phyloP scores from a whole-genome alignment of 768 basidiomycete species.

The Lentinula sp. region DNA sequence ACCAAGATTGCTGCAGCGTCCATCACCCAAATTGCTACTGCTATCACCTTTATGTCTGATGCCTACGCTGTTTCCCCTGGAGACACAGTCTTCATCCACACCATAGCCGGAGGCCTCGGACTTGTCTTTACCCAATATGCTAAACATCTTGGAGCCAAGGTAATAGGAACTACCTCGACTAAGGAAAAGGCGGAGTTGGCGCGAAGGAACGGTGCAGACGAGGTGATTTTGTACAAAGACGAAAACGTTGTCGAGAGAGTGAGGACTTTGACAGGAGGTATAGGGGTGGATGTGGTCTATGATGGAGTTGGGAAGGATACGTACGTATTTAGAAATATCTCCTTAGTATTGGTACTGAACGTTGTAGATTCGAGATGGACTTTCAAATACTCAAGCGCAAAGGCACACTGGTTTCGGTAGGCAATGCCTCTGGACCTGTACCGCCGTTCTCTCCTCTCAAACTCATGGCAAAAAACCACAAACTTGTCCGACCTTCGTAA shows the following conservation, averaged over 20 bases:
- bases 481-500: constrained; percentile 66
- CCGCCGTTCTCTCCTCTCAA: constrained; percentile 68
- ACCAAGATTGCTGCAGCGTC: constrained; percentile 61
- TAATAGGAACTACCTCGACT: constrained; percentile 92
- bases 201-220: constrained; percentile 71
- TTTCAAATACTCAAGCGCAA: constrained; percentile 80
- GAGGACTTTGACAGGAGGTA: constrained; percentile 67
- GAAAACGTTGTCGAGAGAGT: constrained; percentile 74
- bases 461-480: constrained; percentile 77
- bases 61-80: constrained; percentile 77
- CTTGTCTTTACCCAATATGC: constrained; percentile 63
- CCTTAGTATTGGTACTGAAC: constrained; percentile 4
- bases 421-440: constrained; percentile 86
- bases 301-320: constrained; percentile 98
- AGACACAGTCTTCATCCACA: constrained; percentile 81
- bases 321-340: constrained; percentile 33
- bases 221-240: constrained; percentile 77
- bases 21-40: constrained; percentile 74
- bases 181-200: constrained; percentile 79
- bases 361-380: constrained; percentile 63
- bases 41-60: constrained; percentile 73
- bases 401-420: constrained; percentile 84
- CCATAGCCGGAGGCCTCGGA: constrained; percentile 87
- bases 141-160: constrained; percentile 70
- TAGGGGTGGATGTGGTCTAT: constrained; percentile 81